Evolutionary conservation across 495 filamentous ascomycete genomes (phyloP), one percentile per base, ranked within the genome.

Genomic region (Neurospora pannonica): DNA sequence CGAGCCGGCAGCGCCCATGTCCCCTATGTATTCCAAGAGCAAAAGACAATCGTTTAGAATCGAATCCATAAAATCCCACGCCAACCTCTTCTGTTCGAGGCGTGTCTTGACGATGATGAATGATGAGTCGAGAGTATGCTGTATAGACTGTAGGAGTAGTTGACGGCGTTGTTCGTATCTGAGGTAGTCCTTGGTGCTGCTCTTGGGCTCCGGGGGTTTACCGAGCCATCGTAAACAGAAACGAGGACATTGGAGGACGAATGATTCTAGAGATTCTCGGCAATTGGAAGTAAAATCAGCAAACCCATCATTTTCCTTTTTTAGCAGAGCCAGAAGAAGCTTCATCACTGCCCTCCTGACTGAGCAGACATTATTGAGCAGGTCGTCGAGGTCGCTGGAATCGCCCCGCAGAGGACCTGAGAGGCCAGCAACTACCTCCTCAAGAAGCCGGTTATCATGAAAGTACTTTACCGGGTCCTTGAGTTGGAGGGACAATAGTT

Each of bases 311-410:
- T 83, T 24, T 17, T 75, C 72, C 9, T 71, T 70, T 11, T 73
- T 76, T 17, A 71, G 28, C 24, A 76, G 74, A 24, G 48, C 72
- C 28, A 79, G 77, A 74, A 92, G 82, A 72, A 89, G 82, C 43
- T 83, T 82, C 75, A 91, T 87, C 0, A 88, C 86, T 21, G 88
- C 80, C 76, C 89, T 92, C 75, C 92, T 88, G 34, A 90, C 84
- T 43, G 82, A 85, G 36, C 88, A 90, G n/a, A 92, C 83, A 74
- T 89, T 90, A 17, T 86, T 81, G 17, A 94, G 79, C 1, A 95
- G 83, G 38, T 93, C 91, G 75, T 94, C 92, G n/a, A 95, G 79
- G 72, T 93, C 91, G 13, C 79, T 78, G 5, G 85, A 79, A 17
- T 88, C 90, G 1, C 92, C 92, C 73, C 89, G 87, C 17, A 94